Conservation (phyloP, 805 yeast genomes). For the Metschnikowia bowlesiae region DNA sequence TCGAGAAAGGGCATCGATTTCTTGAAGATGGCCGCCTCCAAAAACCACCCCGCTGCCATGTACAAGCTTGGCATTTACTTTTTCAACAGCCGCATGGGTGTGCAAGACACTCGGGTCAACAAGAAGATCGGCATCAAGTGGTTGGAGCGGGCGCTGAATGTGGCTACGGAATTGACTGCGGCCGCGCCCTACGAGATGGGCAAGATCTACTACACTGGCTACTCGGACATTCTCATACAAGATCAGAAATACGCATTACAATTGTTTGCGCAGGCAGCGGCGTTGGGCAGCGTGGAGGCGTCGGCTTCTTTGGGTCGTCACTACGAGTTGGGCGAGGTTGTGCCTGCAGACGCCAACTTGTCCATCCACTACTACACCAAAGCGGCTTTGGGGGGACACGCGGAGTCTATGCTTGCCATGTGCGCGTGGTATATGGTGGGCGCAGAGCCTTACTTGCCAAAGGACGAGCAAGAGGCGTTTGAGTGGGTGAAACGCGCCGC, state of each 20-base stretch:
- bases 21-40: constrained; percentile 79
- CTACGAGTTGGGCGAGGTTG: constrained; percentile 75
- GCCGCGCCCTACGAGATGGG: constrained; percentile 96
- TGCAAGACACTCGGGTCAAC: constrained; percentile 59
- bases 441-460: constrained; percentile 72
- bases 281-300: constrained; percentile 77
- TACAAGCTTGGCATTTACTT: constrained; percentile 84
- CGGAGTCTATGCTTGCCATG: constrained; percentile 84
- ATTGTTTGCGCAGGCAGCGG: constrained; percentile 82
- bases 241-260: constrained; percentile 83
- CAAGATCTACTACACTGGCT: constrained; percentile 77
- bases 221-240: constrained; percentile 77
- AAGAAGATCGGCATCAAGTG: constrained; percentile 88
- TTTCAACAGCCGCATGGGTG: constrained; percentile 80
- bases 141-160: constrained; percentile 81
- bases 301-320: constrained; percentile 75
- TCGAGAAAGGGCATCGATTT: constrained; percentile 81
- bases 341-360: constrained; percentile 74
- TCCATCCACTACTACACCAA: constrained; percentile 90
- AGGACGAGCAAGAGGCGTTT: constrained; percentile 80
- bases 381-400: constrained; percentile 85
- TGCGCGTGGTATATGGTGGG: constrained; percentile 98
- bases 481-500: constrained; percentile 95
- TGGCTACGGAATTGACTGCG: constrained; percentile 76
- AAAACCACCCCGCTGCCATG: constrained; percentile 97